Evolutionary conservation across 805 yeast genomes (phyloP).

Genomic region (Wickerhamomyces bisporus): DNA sequence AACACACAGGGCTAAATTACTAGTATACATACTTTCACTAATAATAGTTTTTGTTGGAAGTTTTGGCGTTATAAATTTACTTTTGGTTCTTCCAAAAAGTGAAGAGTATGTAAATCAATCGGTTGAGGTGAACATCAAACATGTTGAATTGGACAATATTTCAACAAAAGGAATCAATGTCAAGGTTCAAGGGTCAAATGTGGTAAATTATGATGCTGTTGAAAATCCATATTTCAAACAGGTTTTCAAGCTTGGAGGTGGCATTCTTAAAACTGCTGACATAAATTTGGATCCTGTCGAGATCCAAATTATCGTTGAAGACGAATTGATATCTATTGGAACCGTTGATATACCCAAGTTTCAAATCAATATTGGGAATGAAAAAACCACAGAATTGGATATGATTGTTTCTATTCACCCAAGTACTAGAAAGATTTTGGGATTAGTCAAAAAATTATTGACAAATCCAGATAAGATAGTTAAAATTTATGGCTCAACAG

Average conservation of each 20-base stretch:
- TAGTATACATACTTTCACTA: neutral
- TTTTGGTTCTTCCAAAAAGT: slow-evolving; percentile 15
- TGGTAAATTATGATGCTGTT: slow-evolving; percentile 28
- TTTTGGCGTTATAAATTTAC: slow-evolving; percentile 3
- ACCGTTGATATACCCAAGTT: slow-evolving; percentile 29
- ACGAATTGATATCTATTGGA: slow-evolving; percentile 26
- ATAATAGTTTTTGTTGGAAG: neutral
- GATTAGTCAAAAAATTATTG: slow-evolving; percentile 28
- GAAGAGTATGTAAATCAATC: slow-evolving; percentile 30
- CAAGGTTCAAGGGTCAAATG: slow-evolving; percentile 26
- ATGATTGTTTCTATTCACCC: slow-evolving; percentile 29
- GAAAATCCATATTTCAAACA: slow-evolving; percentile 21
- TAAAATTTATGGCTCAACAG: slow-evolving; percentile 30
- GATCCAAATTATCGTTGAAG: slow-evolving; percentile 22
- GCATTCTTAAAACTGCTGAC: slow-evolving; percentile 22
- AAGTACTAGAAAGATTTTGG: slow-evolving; percentile 26
- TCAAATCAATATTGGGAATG: slow-evolving; percentile 26
- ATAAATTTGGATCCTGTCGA: slow-evolving; percentile 28
- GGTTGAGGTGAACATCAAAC: slow-evolving; percentile 26
- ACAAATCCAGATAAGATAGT: slow-evolving; percentile 27
- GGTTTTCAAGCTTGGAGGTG: slow-evolving; percentile 30
- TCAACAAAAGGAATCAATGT: slow-evolving; percentile 28
- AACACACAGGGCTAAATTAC: too few relatives aligned
- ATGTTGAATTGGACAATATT: slow-evolving; percentile 27
- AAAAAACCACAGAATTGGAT: slow-evolving; percentile 21